Evolutionary conservation across 331 rosid genomes (phyloP), one percentile per base, ranked within the genome.

Genomic region (Rhamnella rubrinervis): DNA sequence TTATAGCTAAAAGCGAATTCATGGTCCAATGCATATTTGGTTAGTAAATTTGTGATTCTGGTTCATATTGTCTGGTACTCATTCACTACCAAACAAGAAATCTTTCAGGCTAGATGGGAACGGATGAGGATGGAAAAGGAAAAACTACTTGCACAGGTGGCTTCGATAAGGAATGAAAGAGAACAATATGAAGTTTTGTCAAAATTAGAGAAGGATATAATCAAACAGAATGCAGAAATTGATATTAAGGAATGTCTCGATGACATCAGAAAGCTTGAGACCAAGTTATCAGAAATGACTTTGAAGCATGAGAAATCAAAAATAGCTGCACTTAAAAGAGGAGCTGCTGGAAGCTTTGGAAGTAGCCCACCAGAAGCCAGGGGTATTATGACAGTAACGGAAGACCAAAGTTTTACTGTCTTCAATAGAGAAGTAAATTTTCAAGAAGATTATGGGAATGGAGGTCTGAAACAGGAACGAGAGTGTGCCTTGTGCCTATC

Each of bases 401-500:
- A 65, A 25, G 62, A 58, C 72, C 75, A 67, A 71, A 72, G 68
- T 63, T 76, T 80, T 28, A 20, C 68, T 41, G 21, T 15, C 18
- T 52, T 59, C 41, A 73, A 74, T 20, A 63, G 5, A 23, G 55
- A 6, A n/a, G 57, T 20, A 60, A 76, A 69, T 71, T 38, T 19
- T 58, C 68, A 26, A 58, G 77, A 61, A 52, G 46, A 70, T 38
- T 59, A 25, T 11, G 60, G 56, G 77, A 71, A 37, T 12, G 56
- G 53, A 26, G 78, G 64, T 13, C 55, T 84, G 84, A 86, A 67
- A 81, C 81, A 65, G 75, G 90, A 89, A 67, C 83, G 74, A 4
- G 92, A 89, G 61, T 89, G 96, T 55, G 92, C 79, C 57, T 84
- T 89, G 92, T 89, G 92, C 74, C 77, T 89, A 59, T 77, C 87